These are phyloP conservation scores for Ruellia speciosa DNA, from an alignment of 305 asterid genomes.

Conservation along the genomic window DNA sequence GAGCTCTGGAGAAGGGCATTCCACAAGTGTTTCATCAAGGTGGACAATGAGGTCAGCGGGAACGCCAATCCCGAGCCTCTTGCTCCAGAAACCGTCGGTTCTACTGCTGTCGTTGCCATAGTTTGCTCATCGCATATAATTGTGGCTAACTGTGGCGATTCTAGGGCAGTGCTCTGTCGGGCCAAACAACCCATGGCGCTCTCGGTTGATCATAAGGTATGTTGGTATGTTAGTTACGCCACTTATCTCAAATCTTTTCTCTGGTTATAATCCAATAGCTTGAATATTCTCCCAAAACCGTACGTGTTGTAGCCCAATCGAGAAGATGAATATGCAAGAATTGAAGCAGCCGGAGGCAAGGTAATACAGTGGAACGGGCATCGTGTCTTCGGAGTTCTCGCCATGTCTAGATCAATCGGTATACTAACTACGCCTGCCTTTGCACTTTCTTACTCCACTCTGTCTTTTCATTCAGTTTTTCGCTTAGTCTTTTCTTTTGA, in stretches of 20 bases:
- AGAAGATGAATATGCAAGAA: constrained; percentile 88
- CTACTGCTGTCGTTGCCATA: constrained; percentile 80
- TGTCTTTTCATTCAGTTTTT: too few relatives aligned
- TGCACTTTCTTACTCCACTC: too few relatives aligned
- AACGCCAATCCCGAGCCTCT: constrained; percentile 41
- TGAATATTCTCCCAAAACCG: too few relatives aligned
- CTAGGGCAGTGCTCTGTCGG: constrained; percentile 92
- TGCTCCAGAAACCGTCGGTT: constrained; percentile 90
- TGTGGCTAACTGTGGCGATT: constrained; percentile 89
- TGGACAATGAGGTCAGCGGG: constrained; percentile 75
- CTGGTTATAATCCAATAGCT: neutral
- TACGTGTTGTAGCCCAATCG: constrained; percentile 60
- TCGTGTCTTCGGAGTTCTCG: constrained; percentile 96
- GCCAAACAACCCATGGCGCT: constrained; percentile 74
- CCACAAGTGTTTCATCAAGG: constrained; percentile 61
- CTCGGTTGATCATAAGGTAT: constrained; percentile 82
- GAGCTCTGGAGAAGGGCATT: constrained; percentile 69
- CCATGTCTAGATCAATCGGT: constrained; percentile 98
- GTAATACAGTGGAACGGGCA: constrained; percentile 98
- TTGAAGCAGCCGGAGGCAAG: constrained; percentile 95
- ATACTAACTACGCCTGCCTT: constrained; percentile 10
- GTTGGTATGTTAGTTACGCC: neutral
- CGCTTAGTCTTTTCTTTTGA: too few relatives aligned
- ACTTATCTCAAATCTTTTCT: neutral
- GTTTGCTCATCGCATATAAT: constrained; percentile 90